Evolutionary conservation across 2,329 filamentous ascomycete species (phyloP).

Genomic region (Chaetomium strumarium): DNA sequence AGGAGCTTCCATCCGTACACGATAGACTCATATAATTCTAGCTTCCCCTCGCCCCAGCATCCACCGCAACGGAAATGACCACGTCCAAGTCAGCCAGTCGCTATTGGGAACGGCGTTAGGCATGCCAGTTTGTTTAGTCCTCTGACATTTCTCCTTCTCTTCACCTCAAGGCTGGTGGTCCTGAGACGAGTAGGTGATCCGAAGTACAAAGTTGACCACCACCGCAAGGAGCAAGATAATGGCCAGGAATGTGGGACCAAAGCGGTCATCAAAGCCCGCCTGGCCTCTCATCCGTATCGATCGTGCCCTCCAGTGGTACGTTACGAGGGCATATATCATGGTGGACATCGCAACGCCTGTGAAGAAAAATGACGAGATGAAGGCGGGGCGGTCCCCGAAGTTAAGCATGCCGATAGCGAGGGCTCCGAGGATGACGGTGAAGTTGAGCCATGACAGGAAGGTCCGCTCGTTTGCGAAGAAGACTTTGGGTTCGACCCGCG

Average conservation of each 20-base stretch:
- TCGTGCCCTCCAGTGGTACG: conserved; percentile 95
- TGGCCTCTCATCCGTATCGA: conserved; percentile 87
- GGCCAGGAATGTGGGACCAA: conserved; percentile 85
- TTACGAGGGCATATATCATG: conserved; percentile 91
- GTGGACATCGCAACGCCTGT: conserved; percentile 89
- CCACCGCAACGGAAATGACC: background rate
- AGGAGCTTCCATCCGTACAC: background rate
- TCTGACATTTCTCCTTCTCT: background rate
- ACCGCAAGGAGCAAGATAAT: conserved; percentile 82
- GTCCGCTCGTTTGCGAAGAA: conserved; percentile 99
- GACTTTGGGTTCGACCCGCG: conserved; percentile 97
- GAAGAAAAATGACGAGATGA: conserved; percentile 90
- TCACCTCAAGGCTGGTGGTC: conserved; percentile 26
- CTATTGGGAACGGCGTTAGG: background rate
- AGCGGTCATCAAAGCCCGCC: conserved; percentile 92
- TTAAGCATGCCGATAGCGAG: conserved; percentile 96
- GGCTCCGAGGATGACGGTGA: conserved; percentile 95
- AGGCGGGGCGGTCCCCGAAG: conserved; percentile 90
- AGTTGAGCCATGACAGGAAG: conserved; percentile 99
- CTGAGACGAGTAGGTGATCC: conserved; percentile 49
- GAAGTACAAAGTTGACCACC: conserved; percentile 91
- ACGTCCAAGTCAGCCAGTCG: background rate
- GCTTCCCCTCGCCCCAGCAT: background rate
- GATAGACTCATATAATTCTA: background rate
- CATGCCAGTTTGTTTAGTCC: background rate